Conservation (phyloP, 2,329 filamentous ascomycete species). For the Trichoderma polysporum region DNA sequence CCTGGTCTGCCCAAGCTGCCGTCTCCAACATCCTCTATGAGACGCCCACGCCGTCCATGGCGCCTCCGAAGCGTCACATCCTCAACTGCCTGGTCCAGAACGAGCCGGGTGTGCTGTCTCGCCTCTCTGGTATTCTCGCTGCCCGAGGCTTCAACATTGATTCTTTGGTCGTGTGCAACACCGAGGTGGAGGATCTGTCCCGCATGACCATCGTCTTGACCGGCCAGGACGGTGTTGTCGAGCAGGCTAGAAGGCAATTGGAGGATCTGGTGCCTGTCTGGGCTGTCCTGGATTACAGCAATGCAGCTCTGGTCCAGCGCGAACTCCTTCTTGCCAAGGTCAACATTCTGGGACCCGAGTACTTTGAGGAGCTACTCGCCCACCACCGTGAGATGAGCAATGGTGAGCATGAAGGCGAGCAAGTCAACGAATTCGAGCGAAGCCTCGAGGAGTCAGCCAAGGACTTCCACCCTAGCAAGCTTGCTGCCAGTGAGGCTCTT, state of each 20-base stretch:
- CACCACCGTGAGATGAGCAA: constrained; percentile 87
- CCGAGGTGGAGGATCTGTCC: constrained; percentile 92
- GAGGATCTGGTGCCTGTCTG: constrained; percentile 97
- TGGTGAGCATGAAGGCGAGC: constrained; percentile 48
- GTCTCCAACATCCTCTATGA: constrained; percentile 99
- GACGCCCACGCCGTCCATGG: constrained; percentile 79
- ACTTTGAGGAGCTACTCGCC: constrained; percentile 93
- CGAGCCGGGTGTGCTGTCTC: constrained; percentile 94
- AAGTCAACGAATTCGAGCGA: constrained; percentile 36
- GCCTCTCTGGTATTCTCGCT: constrained; percentile 92
- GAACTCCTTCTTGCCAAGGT: constrained; percentile 95
- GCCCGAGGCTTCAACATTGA: constrained; percentile 99
- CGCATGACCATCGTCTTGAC: constrained; percentile 99
- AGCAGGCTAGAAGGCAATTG: constrained; percentile 91
- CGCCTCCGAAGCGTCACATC: constrained; percentile 89
- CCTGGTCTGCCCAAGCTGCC: constrained; percentile 89
- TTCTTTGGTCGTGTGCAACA: constrained; percentile 95
- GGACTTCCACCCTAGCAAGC: constrained; percentile 87
- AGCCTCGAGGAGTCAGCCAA: constrained; percentile 49
- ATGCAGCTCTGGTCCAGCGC: constrained; percentile 88
- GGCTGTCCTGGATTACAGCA: constrained; percentile 96
- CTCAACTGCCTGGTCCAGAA: constrained; percentile 99
- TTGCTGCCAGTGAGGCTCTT: constrained; percentile 83
- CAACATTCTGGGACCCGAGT: constrained; percentile 94
- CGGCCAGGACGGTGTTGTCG: constrained; percentile 93